These are phyloP conservation scores for Peronospora destructor DNA, from an alignment of 352 stramenopile genomes.

Conservation along the genomic window DNA sequence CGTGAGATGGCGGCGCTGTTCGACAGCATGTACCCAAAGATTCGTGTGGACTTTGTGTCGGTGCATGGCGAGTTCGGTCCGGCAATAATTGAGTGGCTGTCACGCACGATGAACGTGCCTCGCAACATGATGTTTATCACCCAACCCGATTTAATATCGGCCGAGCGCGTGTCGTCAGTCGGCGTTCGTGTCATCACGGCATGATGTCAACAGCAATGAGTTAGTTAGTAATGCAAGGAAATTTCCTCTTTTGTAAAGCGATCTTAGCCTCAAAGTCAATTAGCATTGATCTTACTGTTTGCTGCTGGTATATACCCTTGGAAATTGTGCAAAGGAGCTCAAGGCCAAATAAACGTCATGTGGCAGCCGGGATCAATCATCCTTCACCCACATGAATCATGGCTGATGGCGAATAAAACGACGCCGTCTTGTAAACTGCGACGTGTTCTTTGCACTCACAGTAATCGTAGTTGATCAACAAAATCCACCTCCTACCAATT, in stretches of 20 bases:
- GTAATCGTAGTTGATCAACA: too few species aligned
- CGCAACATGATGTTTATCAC: conserved; percentile 89
- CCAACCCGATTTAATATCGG: conserved; percentile 51
- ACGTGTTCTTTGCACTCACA: too few species aligned
- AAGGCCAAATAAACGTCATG: too few species aligned
- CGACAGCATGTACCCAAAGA: conserved; percentile 80
- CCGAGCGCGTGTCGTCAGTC: conserved; percentile 56
- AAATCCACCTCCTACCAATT: too few species aligned
- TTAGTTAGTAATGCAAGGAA: not conserved
- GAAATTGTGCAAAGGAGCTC: too few species aligned
- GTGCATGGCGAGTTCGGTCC: conserved; percentile 51
- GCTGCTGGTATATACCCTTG: too few species aligned
- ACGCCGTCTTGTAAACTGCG: too few species aligned
- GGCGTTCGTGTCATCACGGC: conserved; percentile 52
- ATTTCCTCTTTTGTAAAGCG: not conserved
- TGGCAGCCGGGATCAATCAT: too few species aligned
- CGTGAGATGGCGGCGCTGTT: conserved; percentile 52
- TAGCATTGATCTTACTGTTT: too few species aligned
- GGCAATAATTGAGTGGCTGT: conserved; percentile 68
- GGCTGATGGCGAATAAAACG: too few species aligned
- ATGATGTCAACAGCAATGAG: not conserved
- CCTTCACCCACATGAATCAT: too few species aligned
- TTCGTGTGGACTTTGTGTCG: conserved; percentile 72
- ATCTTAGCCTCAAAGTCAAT: not conserved
- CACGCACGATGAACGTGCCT: conserved; percentile 49